phyloP scores from a whole-genome alignment of 2,329 filamentous ascomycete species.

The Tetracladium maxilliforme region DNA sequence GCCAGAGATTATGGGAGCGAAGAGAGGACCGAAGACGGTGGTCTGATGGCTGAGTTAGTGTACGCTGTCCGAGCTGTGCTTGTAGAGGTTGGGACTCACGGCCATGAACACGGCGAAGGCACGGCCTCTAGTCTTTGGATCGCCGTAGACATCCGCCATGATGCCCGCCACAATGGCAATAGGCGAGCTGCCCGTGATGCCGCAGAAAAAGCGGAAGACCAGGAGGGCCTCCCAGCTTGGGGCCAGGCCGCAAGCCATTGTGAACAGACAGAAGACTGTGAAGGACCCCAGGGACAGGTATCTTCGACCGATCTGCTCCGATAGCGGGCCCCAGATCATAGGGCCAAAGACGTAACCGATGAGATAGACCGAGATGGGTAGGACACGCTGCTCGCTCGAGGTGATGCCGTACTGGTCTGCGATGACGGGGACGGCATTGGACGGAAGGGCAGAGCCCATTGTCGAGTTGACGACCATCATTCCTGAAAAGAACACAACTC shows the following conservation, averaged over 20 bases:
- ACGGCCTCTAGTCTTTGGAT: constrained; percentile 37
- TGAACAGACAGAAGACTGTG: constrained; percentile 30
- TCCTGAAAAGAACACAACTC: too few relatives aligned
- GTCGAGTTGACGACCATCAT: constrained; percentile 53
- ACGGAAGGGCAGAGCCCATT: constrained; percentile 48
- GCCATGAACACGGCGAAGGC: constrained; percentile 52
- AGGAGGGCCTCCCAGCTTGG: constrained; percentile 36
- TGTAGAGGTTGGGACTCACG: constrained; percentile 16
- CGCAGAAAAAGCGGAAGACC: constrained; percentile 37
- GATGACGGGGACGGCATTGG: constrained; percentile 45
- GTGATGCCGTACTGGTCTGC: constrained; percentile 39
- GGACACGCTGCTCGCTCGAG: constrained; percentile 15
- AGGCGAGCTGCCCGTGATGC: constrained; percentile 38
- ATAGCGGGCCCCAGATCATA: constrained; percentile 48
- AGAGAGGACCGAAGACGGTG: constrained; percentile 49
- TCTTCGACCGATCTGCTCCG: constrained; percentile 47
- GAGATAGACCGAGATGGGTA: constrained; percentile 50
- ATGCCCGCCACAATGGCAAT: constrained; percentile 49
- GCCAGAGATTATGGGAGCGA: constrained; percentile 50
- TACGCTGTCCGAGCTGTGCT: constrained; percentile 1
- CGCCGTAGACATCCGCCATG: constrained; percentile 50
- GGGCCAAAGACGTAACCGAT: constrained; percentile 44
- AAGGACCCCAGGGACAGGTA: constrained; percentile 29
- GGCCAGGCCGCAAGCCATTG: constrained; percentile 38
- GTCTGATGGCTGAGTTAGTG: constrained; percentile 19